These are phyloP conservation scores for Phytopythium helicoides DNA, from an alignment of 352 stramenopile genomes.

Conservation along the genomic window DNA sequence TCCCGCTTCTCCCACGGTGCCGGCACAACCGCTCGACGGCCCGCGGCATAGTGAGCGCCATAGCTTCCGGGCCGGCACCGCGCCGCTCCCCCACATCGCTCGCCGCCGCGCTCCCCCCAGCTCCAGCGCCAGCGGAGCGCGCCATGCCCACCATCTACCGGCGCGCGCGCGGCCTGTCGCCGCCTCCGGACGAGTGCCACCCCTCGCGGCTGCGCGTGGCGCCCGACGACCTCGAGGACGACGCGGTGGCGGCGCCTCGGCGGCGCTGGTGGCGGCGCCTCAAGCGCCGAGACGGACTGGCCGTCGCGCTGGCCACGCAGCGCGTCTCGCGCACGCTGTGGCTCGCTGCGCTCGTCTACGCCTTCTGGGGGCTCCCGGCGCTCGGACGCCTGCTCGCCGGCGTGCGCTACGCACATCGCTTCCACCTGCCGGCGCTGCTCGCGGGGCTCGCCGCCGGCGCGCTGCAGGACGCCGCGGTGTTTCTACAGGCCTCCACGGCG, in stretches of 20 bases:
- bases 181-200: slow-evolving; percentile 12
- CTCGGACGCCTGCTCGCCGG: slow-evolving; percentile 64
- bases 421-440: slow-evolving; percentile 36
- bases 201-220: slow-evolving; percentile 9
- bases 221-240: background rate
- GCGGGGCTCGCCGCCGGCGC: slow-evolving; percentile 45
- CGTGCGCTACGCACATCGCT: slow-evolving; percentile 55
- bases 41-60: background rate
- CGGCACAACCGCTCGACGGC: slow-evolving; percentile 3
- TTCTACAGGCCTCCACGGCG: slow-evolving; percentile 56
- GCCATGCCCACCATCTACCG: slow-evolving; percentile 63
- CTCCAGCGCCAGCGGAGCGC: background rate
- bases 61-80: background rate
- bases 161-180: slow-evolving; percentile 39
- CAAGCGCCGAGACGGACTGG: slow-evolving; percentile 10
- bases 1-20: background rate
- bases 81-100: background rate
- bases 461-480: slow-evolving; percentile 60
- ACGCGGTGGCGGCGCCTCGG: background rate
- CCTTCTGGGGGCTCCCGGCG: slow-evolving; percentile 60
- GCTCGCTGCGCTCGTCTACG: slow-evolving; percentile 63
- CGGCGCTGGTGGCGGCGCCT: slow-evolving; percentile 23
- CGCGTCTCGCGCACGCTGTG: slow-evolving; percentile 59
- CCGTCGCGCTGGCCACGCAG: slow-evolving; percentile 28
- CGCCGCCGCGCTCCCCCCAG: slow-evolving; percentile 4